Percentiles rank a stretch among this genome's conserved stretches.
Conservation (phyloP, 2,329 filamentous ascomycete species). For the Ciborinia camelliae region DNA sequence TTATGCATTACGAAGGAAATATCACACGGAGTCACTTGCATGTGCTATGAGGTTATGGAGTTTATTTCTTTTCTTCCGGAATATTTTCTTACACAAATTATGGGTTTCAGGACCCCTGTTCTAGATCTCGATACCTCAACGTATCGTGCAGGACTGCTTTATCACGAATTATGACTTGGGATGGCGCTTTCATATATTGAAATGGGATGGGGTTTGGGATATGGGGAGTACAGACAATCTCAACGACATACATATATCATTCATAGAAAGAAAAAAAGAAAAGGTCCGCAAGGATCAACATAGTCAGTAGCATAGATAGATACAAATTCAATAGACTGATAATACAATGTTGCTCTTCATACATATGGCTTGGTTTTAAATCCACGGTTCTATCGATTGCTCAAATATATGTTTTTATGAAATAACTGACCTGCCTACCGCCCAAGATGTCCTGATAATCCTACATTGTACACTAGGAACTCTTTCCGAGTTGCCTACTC, state of each 20-base stretch:
- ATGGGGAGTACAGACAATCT: constrained; percentile 9
- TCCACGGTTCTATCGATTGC: not conserved
- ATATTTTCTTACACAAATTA: not conserved
- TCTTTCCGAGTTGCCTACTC: not conserved
- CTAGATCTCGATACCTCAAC: constrained; percentile 3
- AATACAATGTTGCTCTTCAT: not conserved
- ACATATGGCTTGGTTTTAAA: not conserved
- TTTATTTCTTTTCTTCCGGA: not conserved
- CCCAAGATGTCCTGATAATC: not conserved
- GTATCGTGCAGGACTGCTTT: not conserved
- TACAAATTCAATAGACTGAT: constrained; percentile 1
- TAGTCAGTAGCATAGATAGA: constrained; percentile 6
- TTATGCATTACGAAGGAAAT: constrained; percentile 6
- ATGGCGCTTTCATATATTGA: constrained; percentile 10
- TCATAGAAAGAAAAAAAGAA: constrained; percentile 13
- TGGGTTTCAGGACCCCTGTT: not conserved
- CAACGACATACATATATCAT: constrained; percentile 19
- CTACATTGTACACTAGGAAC: not conserved
- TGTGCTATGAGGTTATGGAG: constrained; percentile 4
- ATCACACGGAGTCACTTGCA: not conserved
- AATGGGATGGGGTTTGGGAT: not conserved
- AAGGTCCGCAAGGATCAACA: constrained; percentile 14
- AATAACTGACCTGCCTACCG: not conserved
- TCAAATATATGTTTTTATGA: not conserved
- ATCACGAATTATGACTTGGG: constrained; percentile 7